phyloP scores from a whole-genome alignment of 257 asterid genomes.

The Fraxinus anomala region DNA sequence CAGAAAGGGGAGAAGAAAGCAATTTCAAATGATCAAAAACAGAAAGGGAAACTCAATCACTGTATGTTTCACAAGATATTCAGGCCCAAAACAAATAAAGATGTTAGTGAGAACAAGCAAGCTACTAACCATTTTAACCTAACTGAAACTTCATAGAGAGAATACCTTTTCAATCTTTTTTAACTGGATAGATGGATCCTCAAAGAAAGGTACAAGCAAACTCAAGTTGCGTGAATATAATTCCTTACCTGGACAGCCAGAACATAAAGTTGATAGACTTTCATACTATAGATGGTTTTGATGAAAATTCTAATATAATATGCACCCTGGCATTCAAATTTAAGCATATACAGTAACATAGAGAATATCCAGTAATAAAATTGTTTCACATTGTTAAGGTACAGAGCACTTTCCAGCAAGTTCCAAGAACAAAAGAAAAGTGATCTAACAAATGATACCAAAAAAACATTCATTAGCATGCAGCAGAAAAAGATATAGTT shows the following conservation, averaged over 20 bases:
- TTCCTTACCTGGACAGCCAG: slow-evolving; percentile 59
- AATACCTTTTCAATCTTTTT: slow-evolving; percentile 61
- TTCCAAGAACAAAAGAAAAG: too few species aligned
- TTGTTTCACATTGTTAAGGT: not conserved
- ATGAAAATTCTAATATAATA: not conserved
- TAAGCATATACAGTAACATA: not conserved
- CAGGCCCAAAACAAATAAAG: not conserved
- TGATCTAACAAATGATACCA: too few species aligned
- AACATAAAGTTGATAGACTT: slow-evolving; percentile 19
- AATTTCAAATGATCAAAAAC: not conserved
- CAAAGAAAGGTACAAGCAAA: slow-evolving; percentile 79
- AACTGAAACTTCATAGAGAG: slow-evolving; percentile 19
- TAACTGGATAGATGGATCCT: slow-evolving; percentile 65
- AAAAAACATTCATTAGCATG: too few species aligned
- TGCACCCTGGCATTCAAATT: not conserved
- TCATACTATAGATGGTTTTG: not conserved
- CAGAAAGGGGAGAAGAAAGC: not conserved
- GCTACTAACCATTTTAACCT: slow-evolving; percentile 4
- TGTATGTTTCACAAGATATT: not conserved
- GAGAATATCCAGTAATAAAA: not conserved
- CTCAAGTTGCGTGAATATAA: slow-evolving; percentile 78
- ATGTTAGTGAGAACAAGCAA: slow-evolving; percentile 8
- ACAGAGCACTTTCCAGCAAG: too few species aligned
- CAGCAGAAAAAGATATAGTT: too few species aligned
- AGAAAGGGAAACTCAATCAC: not conserved